Base-by-base conservation (phyloP, 257 asterid species). In the Nicotiana benthamiana region DNA sequence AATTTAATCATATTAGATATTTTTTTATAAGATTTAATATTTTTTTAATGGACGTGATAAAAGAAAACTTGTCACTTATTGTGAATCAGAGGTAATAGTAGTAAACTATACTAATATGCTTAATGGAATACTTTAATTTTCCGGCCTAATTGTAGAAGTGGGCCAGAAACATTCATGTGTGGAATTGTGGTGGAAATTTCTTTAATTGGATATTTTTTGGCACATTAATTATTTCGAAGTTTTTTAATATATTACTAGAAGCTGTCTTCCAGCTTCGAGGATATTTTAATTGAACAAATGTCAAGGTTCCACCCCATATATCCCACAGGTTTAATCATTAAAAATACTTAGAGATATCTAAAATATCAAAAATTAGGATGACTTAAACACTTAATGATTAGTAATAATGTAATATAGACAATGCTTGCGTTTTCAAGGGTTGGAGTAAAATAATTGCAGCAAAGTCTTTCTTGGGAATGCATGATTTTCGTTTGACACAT, bases 111-210 rank as follows among this genome's bases (percentile, higher is more conserved):
- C n/a, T n/a, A n/a, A n/a, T n/a, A n/a, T n/a, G n/a, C 8, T 54
- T 22, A 54, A 16, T 17, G 61, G 11, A 1, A 18, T 24, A 6
- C 13, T n/a, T 40, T 1, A 2, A 11, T 40, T 70, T 70, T 10
- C 34, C 6, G 1, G 20, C 9, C 34, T 12, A 40, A 70, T 20
- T 40, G 54, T 54, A 43, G 1, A 70, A 24, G 10, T 24, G 80
- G 18, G 20, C 2, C 36, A 22, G 34, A 48, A 53, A 61, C 20
- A 57, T 56, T 34, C 9, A 17, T 17, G 12, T 27, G 13, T 11
- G 61, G 11, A 74, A 40, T 34, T 61, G 83, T 62, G 75, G 61
- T 60, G 61, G 86, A 72, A 74, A 32, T 43, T 61, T 27, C 18
- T 11, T 52, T 74, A 32, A 24, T 22, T 26, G 7, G 64, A 26